A percentile compares a stretch with the other conserved stretches of the same genome.
Conservation (phyloP, 345 rosid genomes). For the Firmiana major region DNA sequence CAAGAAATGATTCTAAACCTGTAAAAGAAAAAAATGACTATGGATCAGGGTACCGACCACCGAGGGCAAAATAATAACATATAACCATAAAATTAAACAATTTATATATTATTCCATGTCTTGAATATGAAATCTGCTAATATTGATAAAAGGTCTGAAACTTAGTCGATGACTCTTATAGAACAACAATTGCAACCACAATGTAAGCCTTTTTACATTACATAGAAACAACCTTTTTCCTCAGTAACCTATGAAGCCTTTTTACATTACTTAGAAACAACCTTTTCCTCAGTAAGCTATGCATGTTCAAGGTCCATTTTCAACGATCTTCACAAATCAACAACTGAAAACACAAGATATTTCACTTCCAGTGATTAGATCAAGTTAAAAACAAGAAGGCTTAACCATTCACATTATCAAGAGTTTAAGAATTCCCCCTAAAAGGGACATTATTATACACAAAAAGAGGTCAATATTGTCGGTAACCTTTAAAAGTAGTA, state of each 20-base stretch:
- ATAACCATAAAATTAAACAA: neutral
- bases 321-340: neutral
- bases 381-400: neutral
- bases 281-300: neutral
- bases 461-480: too few species aligned
- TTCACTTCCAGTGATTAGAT: neutral
- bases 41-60: neutral
- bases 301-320: neutral
- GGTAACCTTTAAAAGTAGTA: too few species aligned
- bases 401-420: neutral
- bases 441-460: neutral
- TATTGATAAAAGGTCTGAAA: neutral
- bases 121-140: neutral
- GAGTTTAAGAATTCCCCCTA: neutral
- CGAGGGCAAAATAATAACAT: neutral
- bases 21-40: neutral
- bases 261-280: neutral
- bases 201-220: neutral
- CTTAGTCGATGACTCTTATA: neutral
- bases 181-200: neutral
- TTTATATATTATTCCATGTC: neutral
- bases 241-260: too few species aligned
- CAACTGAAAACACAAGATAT: neutral
- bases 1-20: slow-evolving; percentile 12
- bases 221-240: too few species aligned